Base-by-base conservation (phyloP, 495 filamentous ascomycete genomes). In the Tirmania nivea region DNA sequence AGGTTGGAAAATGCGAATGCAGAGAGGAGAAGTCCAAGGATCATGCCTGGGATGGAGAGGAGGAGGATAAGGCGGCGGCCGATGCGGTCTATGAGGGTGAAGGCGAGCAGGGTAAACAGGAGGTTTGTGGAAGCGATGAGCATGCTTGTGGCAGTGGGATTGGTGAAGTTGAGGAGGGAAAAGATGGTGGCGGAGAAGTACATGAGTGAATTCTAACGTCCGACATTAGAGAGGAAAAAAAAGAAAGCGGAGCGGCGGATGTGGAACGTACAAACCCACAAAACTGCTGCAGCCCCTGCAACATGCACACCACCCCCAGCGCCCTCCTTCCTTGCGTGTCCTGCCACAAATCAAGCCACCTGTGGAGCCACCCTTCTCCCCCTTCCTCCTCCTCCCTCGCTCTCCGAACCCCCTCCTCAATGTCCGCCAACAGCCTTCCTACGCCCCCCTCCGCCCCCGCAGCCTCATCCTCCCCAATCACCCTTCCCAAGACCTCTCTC, bases 101-200 rank as follows among this genome's bases (percentile, higher is more conserved):
- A 80, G 39, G 86, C 85, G 51, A 80, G 64, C 49, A 86, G 64
- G 3, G 88, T 95, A 64, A 86, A 82, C 48, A 75, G 52, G 62
- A 90, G 87, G 59, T 95, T 95, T 16, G 87, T 89, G 58, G 77
- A 62, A 1, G 88, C 88, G 35, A 94, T 80, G 6, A 78, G 78
- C 42, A 94, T 74, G 2, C 85, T 83, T 2, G 81, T 86, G 48
- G 89, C 71, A 0, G 84, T 93, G 25, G 88, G 88, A 16, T 77
- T 79, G 34, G 72, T 71, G 65, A 94, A 94, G 2, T 81, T 81
- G 19, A 93, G 70, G 34, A 86, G 68, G 10, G 78, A 71, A 65
- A 95, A 95, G 34, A 95, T 85, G 6, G 86, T 93, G 4, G 86
- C 84, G 8, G 85, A 88, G 65, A 88, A 94, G 65, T 95, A 95